Evolutionary conservation across 2,329 filamentous ascomycete species (phyloP).

Genomic region (Colletotrichum liaoningense): DNA sequence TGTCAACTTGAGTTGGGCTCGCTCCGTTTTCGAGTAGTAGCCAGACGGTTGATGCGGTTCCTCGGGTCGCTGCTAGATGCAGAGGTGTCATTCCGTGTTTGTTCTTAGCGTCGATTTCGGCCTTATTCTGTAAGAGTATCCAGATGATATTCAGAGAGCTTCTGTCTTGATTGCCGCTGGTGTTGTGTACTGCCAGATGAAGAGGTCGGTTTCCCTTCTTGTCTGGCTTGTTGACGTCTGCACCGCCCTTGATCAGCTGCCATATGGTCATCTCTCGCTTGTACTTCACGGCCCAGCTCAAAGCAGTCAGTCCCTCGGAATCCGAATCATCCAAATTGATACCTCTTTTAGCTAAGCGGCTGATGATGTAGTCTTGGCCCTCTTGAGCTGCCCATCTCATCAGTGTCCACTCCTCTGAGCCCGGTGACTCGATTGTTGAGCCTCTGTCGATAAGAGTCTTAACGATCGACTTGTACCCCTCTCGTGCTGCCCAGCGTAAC

Average conservation of each 20-base stretch:
- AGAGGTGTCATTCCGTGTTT: not conserved
- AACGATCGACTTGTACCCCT: not conserved
- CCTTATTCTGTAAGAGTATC: conserved; percentile 3
- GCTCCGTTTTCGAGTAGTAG: conserved; percentile 14
- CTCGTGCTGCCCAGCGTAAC: conserved; percentile 14
- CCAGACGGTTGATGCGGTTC: not conserved
- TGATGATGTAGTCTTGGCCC: conserved; percentile 17
- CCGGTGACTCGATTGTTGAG: not conserved
- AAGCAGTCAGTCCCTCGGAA: conserved; percentile 4
- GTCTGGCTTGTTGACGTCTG: conserved; percentile 17
- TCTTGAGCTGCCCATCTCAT: conserved; percentile 21
- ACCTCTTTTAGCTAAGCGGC: not conserved
- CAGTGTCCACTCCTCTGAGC: not conserved
- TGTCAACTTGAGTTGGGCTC: not conserved
- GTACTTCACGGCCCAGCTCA: conserved; percentile 13
- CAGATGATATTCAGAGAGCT: not conserved
- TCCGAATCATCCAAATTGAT: not conserved
- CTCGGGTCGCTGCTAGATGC: not conserved
- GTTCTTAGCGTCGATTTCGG: not conserved
- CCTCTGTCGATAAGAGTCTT: not conserved
- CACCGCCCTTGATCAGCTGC: conserved; percentile 9
- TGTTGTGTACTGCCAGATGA: not conserved
- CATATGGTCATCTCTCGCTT: not conserved
- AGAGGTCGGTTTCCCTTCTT: not conserved
- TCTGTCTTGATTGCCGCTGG: not conserved